Conservation (phyloP, 1,284 basidiomycete species). For the Peniophora sp. region DNA sequence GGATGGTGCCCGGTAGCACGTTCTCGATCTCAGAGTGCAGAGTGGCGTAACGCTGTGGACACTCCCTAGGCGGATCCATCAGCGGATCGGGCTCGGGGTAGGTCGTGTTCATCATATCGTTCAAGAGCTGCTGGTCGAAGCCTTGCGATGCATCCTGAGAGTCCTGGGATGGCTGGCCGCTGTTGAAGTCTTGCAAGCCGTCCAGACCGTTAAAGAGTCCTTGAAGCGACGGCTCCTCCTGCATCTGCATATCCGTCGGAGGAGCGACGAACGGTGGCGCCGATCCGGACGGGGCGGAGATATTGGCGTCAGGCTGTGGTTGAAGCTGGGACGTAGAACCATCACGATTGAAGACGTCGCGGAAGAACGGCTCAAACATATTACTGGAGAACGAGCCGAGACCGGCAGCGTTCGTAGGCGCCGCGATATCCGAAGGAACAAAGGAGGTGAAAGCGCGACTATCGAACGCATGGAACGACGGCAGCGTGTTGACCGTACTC, state of each 20-base stretch:
- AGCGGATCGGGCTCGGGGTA: constrained; percentile 1
- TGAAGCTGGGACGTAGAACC: background rate
- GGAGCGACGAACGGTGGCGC: background rate
- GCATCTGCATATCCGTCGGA: background rate
- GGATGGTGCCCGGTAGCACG: background rate
- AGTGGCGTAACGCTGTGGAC: background rate
- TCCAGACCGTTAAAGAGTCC: background rate
- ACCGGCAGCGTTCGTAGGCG: constrained; percentile 1
- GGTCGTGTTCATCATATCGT: constrained; percentile 8
- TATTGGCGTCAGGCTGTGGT: background rate
- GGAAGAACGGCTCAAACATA: constrained; percentile 15
- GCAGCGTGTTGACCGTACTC: constrained; percentile 6
- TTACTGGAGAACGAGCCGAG: constrained; percentile 7
- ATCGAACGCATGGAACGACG: constrained; percentile 6
- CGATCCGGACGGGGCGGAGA: background rate
- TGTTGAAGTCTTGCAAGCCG: background rate
- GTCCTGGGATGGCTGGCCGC: background rate
- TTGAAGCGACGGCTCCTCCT: background rate
- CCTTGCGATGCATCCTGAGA: background rate
- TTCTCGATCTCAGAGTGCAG: background rate
- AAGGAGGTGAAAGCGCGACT: constrained; percentile 8
- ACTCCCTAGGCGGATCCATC: background rate
- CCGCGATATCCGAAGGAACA: constrained; percentile 8
- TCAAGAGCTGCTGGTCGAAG: constrained; percentile 8
- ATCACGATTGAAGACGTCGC: constrained; percentile 6